Conservation (phyloP, 2,329 filamentous ascomycete species). For the Arthrobotrys megalospora region DNA sequence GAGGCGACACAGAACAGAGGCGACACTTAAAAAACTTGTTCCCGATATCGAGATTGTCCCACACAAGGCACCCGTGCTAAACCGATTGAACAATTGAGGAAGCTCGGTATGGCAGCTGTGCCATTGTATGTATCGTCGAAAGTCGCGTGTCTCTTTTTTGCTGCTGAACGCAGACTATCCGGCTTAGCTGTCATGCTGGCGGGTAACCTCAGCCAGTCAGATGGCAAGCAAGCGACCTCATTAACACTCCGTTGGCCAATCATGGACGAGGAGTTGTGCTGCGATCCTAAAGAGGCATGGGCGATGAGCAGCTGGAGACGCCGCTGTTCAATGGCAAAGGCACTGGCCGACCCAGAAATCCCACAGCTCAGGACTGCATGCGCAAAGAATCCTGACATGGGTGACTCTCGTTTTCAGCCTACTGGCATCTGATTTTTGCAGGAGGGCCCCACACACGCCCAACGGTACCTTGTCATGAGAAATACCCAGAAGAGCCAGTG, state of each 20-base stretch:
- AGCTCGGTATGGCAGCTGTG: constrained; percentile 41
- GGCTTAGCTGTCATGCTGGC: constrained; percentile 50
- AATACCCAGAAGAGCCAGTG: constrained; percentile 60
- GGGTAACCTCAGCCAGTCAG: constrained; percentile 57
- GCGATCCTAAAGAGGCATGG: constrained; percentile 43
- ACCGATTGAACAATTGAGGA: constrained; percentile 49
- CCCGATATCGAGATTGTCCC: constrained; percentile 51
- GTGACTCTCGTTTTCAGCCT: constrained; percentile 52
- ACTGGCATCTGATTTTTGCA: constrained; percentile 47
- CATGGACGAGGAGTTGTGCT: constrained; percentile 24
- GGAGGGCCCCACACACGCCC: constrained; percentile 36
- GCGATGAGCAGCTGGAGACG: constrained; percentile 49
- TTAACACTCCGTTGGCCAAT: constrained; percentile 43
- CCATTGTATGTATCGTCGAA: constrained; percentile 6
- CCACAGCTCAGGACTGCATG: constrained; percentile 47
- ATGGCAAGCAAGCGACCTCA: constrained; percentile 54
- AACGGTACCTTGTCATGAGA: constrained; percentile 52
- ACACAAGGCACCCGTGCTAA: constrained; percentile 56
- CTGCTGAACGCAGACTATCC: constrained; percentile 40
- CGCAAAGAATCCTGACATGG: constrained; percentile 39
- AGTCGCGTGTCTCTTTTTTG: constrained; percentile 42
- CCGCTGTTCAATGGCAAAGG: constrained; percentile 32
- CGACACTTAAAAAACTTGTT: constrained; percentile 31
- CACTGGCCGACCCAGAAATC: constrained; percentile 34
- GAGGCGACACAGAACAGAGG: constrained; percentile 48